Percentiles rank a stretch among this genome's conserved stretches.
phyloP scores from a whole-genome alignment of 768 basidiomycete genomes.

The Termitomyces eurrhizus region DNA sequence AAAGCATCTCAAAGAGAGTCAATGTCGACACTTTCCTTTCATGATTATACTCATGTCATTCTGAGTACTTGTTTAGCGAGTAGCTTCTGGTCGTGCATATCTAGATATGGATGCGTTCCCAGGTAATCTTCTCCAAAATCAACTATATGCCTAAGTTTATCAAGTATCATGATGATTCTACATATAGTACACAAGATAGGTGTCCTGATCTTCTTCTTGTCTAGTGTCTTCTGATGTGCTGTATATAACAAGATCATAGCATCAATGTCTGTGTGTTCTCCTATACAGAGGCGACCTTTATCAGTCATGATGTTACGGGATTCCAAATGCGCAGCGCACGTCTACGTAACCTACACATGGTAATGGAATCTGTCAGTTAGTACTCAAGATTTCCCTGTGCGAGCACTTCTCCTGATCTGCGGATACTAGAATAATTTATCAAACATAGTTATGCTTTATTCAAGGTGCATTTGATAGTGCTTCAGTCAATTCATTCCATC shows the following conservation, averaged over 20 bases:
- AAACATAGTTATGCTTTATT: no score
- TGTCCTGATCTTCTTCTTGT: background rate
- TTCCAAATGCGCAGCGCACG: constrained; percentile 76
- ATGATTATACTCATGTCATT: background rate
- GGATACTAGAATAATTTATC: background rate
- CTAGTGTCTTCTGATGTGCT: background rate
- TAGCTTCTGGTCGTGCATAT: constrained; percentile 44
- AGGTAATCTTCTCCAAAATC: constrained; percentile 42
- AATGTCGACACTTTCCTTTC: background rate
- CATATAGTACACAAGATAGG: constrained; percentile 35
- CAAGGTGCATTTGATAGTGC: no score
- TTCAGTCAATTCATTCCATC: no score
- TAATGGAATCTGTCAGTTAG: no score
- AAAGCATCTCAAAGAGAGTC: no score
- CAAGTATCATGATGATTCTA: constrained; percentile 9
- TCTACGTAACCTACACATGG: no score
- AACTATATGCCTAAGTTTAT: background rate
- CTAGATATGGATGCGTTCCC: constrained; percentile 80
- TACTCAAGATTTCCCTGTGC: background rate
- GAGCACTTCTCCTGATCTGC: background rate
- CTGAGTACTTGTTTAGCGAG: constrained; percentile 42
- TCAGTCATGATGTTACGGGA: constrained; percentile 20
- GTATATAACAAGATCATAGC: constrained; percentile 7
- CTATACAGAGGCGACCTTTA: background rate
- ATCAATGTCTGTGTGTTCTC: constrained; percentile 9